phyloP scores from a whole-genome alignment of 345 rosid genomes.

The Dipteronia sinensis region DNA sequence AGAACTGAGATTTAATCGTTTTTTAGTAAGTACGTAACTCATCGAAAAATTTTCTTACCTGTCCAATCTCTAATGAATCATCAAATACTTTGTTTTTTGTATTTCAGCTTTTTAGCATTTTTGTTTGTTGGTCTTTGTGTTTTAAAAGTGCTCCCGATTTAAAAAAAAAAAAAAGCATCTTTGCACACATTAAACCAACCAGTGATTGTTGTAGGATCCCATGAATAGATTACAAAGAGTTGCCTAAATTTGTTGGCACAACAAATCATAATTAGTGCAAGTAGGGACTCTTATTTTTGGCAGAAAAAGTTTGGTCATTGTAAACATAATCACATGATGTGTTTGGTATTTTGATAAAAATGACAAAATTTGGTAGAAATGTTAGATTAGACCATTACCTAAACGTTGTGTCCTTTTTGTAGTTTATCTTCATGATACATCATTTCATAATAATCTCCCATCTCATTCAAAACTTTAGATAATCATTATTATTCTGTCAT shows the following conservation, averaged over 20 bases:
- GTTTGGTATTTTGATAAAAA: neutral
- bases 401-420: neutral
- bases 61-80: too few relatives aligned
- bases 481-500: neutral
- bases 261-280: neutral
- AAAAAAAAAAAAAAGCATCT: too few relatives aligned
- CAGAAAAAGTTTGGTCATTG: neutral
- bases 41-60: too few relatives aligned
- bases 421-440: neutral
- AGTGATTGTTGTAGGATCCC: neutral
- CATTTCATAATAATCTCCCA: neutral
- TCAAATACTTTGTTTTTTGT: too few relatives aligned
- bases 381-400: neutral
- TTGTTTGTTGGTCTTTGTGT: too few relatives aligned
- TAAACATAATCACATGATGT: slow-evolving; percentile 14
- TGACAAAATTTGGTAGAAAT: neutral
- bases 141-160: too few relatives aligned
- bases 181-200: neutral
- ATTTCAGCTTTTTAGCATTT: too few relatives aligned
- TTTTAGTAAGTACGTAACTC: too few relatives aligned
- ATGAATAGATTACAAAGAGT: neutral
- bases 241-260: too few relatives aligned
- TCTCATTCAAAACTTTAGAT: neutral
- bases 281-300: neutral
- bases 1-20: too few relatives aligned